Conservation (phyloP, 345 rosid species). For the Cochlearia excelsa region DNA sequence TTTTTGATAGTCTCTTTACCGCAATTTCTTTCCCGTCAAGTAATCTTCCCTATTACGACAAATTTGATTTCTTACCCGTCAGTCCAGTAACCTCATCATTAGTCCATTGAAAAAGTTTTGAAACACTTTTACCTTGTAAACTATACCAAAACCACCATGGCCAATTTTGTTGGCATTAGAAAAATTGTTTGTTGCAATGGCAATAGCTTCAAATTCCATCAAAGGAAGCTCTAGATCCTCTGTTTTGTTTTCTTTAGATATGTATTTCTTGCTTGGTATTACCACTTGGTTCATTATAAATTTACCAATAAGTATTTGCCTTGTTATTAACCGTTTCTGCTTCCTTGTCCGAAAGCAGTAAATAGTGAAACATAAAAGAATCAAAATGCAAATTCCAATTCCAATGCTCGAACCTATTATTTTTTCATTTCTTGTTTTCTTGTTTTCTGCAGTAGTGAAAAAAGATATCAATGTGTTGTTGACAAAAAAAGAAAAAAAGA, state of each 20-base stretch:
- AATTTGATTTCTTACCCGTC: no score
- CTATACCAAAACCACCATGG: slow-evolving; percentile 64
- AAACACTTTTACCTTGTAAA: slow-evolving; percentile 59
- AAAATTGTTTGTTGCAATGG: slow-evolving; percentile 8
- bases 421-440: slow-evolving; percentile 20
- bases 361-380: slow-evolving; percentile 40
- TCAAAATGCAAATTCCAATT: slow-evolving; percentile 31
- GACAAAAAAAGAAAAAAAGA: no score
- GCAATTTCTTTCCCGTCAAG: slow-evolving; percentile 55
- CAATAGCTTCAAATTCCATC: slow-evolving; percentile 1
- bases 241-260: neutral
- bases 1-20: slow-evolving; percentile 61
- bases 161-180: slow-evolving; percentile 6
- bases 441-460: slow-evolving; percentile 41
- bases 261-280: neutral
- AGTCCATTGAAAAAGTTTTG: no score
- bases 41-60: slow-evolving; percentile 42
- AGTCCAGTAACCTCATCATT: no score
- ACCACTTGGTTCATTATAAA: neutral
- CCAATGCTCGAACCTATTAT: slow-evolving; percentile 51
- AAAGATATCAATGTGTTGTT: no score
- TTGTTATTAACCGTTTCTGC: slow-evolving; percentile 19
- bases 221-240: slow-evolving; percentile 1
- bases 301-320: slow-evolving; percentile 4
- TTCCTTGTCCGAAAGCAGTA: slow-evolving; percentile 53